phyloP scores from a whole-genome alignment of 331 rosid genomes.

The Acacia concinna region DNA sequence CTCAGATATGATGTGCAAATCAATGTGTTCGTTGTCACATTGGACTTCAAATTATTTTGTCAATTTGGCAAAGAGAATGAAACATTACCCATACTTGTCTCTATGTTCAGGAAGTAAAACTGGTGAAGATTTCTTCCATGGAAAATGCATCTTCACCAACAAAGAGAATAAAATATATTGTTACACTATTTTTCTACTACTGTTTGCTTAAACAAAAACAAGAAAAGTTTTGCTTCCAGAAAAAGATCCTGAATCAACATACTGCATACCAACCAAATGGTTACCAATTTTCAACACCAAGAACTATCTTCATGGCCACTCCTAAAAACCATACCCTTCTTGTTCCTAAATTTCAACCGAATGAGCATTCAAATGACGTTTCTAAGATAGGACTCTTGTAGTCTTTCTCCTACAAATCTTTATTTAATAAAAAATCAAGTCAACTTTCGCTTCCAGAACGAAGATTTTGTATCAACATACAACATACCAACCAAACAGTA shows the following conservation, averaged over 20 bases:
- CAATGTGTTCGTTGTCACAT: background rate
- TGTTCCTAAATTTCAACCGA: background rate
- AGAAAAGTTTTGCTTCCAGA: conserved; percentile 13
- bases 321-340: background rate
- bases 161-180: too few relatives aligned
- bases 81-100: background rate
- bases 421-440: background rate
- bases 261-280: background rate
- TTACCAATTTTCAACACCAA: background rate
- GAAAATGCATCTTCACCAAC: background rate
- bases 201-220: background rate
- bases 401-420: background rate
- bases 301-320: background rate
- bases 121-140: background rate
- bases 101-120: background rate
- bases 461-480: background rate
- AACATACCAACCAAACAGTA: background rate
- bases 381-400: background rate
- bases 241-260: background rate
- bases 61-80: background rate
- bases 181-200: background rate
- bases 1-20: background rate
- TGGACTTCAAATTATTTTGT: background rate
- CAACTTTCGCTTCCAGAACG: conserved; percentile 1
- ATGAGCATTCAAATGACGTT: background rate